Evolutionary conservation across 2,329 filamentous ascomycete species (phyloP), one percentile per base, ranked within the genome.

Genomic region (Amauroascus niger): DNA sequence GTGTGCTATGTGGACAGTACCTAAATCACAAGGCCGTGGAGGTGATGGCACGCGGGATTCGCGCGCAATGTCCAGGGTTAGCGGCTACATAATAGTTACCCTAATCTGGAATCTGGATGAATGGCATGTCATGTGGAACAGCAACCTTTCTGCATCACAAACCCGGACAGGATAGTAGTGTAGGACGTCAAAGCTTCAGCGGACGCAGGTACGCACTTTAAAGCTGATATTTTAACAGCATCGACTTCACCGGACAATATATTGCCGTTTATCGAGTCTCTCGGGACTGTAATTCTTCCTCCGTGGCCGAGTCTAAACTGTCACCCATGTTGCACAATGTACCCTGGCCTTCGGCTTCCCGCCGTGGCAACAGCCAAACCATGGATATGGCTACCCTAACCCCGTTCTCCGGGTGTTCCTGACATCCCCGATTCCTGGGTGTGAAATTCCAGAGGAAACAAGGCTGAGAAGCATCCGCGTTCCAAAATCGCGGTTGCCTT

Each of bases 391-490:
- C 20, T 22, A 18, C 6, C 20, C 39, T 16, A 41, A 18, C 24
- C 39, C 14, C 49, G 28, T 22, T 16, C 26, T 18, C 33, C 49
- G 49, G 49, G 49, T 51, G 49, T 51, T 44, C 49, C 49, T 51
- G 49, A 28, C 49, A 51, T 28, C 20, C 39, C 49, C 37, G 49
- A 37, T 44, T 28, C 49, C 49, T 51, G 49, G 18, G 11, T 37
- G n/a, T 6, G 14, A 14, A 13, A 18, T 16, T 16, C 44, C 20
- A 43, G 39, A 18, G 37, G 18, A n/a, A 43, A 43, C n/a, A 30
- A 30, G 26, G 35, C 35, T 14, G 14, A 6, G 14, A 4, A 6
- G 11, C 3, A n/a, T 7, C 39, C 39, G 39, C 16, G 41, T 44
- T 44, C 22, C 41, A 44, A 11, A 44, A 30, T 44, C 14, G 13